phyloP scores from a whole-genome alignment of 2,329 filamentous ascomycete species.

The Fusarium agapanthi region DNA sequence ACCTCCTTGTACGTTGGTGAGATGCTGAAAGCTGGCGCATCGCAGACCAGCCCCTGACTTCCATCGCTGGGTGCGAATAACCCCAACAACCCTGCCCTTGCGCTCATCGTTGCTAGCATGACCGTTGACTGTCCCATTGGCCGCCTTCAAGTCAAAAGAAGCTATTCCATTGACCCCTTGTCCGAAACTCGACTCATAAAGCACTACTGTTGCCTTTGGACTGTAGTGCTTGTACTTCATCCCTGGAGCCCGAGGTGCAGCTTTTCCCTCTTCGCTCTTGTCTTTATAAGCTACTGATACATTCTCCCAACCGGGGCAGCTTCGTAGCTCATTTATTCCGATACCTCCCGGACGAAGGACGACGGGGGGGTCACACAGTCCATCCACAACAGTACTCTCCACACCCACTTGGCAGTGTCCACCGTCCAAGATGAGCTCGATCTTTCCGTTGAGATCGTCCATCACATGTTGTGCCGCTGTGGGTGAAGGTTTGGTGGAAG shows the following conservation, averaged over 20 bases:
- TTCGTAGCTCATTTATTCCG: constrained; percentile 79
- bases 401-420: constrained; percentile 88
- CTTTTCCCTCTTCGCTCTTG: constrained; percentile 70
- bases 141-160: constrained; percentile 46
- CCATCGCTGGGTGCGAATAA: constrained; percentile 67
- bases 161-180: constrained; percentile 49
- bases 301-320: constrained; percentile 81
- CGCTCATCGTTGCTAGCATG: constrained; percentile 26
- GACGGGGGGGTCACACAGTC: constrained; percentile 80
- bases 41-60: constrained; percentile 53
- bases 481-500: constrained; percentile 90
- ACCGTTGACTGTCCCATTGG: constrained; percentile 36
- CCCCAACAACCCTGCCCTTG: constrained; percentile 52
- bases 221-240: constrained; percentile 99
- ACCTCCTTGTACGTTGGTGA: constrained; percentile 29
- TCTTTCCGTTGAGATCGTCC: constrained; percentile 83
- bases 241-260: constrained; percentile 82
- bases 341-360: constrained; percentile 89
- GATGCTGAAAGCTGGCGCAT: constrained; percentile 42
- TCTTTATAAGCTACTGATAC: constrained; percentile 84
- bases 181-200: constrained; percentile 72
- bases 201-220: constrained; percentile 83
- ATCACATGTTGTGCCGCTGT: constrained; percentile 90
- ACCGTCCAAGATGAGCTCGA: constrained; percentile 88
- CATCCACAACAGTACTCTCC: constrained; percentile 96